Evolutionary conservation across 108 stramenopile genomes (phyloP).

Genomic region (Hondaea fermentalgiana): DNA sequence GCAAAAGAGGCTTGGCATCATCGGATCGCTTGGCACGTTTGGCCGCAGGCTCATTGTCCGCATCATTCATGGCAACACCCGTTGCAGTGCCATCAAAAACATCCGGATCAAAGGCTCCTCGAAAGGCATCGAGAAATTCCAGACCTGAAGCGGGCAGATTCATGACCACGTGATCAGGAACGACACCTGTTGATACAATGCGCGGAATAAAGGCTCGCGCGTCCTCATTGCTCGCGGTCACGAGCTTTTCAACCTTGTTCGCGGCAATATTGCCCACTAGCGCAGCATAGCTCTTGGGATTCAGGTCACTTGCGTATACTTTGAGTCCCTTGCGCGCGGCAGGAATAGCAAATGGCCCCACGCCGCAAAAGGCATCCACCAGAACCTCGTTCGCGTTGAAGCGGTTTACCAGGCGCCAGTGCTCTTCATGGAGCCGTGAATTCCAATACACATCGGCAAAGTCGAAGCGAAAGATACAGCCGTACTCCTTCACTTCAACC

Average conservation of each 20-base stretch:
- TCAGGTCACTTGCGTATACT: slow-evolving; percentile 81
- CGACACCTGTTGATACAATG: slow-evolving; percentile 38
- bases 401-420: slow-evolving; percentile 65
- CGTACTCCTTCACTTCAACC: slow-evolving; percentile 75
- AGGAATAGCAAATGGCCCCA: slow-evolving; percentile 95
- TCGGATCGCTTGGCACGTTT: background rate
- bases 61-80: background rate
- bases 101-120: slow-evolving; percentile 36
- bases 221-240: slow-evolving; percentile 69
- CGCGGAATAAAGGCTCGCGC: slow-evolving; percentile 68
- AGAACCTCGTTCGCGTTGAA: slow-evolving; percentile 59
- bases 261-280: slow-evolving; percentile 60
- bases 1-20: background rate
- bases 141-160: slow-evolving; percentile 84
- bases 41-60: background rate
- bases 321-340: slow-evolving; percentile 44
- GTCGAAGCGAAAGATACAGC: slow-evolving; percentile 74
- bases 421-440: slow-evolving; percentile 75
- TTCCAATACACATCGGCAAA: slow-evolving; percentile 96
- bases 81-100: background rate
- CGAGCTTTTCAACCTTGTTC: slow-evolving; percentile 64
- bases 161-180: slow-evolving; percentile 78
- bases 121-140: slow-evolving; percentile 86
- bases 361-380: slow-evolving; percentile 86
- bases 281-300: slow-evolving; percentile 69